phyloP scores from a whole-genome alignment of 768 basidiomycete species.

The Xanthoconium stramineum region DNA sequence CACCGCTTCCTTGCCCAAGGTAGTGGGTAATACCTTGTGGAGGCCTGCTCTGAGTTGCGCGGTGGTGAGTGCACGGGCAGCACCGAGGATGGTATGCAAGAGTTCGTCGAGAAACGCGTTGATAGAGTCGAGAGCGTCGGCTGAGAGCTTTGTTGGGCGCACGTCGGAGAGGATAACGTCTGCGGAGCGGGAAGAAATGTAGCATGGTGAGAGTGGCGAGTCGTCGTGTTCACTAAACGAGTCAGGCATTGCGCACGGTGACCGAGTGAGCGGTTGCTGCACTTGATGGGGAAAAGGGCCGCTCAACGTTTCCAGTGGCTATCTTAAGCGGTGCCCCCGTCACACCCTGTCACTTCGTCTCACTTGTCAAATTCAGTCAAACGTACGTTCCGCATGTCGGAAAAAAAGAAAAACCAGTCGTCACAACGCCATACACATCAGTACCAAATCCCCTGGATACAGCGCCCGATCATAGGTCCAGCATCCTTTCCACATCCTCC shows the following conservation, averaged over 20 bases:
- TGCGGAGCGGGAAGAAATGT: conserved; percentile 80
- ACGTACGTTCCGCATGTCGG: no score
- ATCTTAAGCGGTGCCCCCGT: conserved; percentile 19
- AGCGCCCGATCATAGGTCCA: conserved; percentile 1
- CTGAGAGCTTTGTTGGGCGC: conserved; percentile 82
- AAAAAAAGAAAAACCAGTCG: no score
- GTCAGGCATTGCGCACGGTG: conserved; percentile 40
- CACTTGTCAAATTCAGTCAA: not conserved
- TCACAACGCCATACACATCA: no score
- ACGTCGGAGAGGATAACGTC: conserved; percentile 92
- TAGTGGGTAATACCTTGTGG: conserved; percentile 69
- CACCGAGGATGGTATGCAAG: conserved; percentile 65
- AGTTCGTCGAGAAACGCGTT: conserved; percentile 86
- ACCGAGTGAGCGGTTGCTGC: conserved; percentile 12
- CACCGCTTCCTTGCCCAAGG: conserved; percentile 87
- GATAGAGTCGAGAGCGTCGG: conserved; percentile 72
- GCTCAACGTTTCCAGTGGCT: conserved; percentile 8
- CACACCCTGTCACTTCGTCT: conserved; percentile 8
- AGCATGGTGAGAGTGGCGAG: conserved; percentile 51
- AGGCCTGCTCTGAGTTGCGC: conserved; percentile 71
- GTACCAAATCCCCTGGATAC: not conserved
- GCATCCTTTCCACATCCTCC: conserved; percentile 22
- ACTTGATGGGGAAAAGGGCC: conserved; percentile 11
- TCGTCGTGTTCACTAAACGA: conserved; percentile 39
- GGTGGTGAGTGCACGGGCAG: conserved; percentile 66